phyloP scores from a whole-genome alignment of 371 early-diverging fungal species.

The Lichtheimia ornata region DNA sequence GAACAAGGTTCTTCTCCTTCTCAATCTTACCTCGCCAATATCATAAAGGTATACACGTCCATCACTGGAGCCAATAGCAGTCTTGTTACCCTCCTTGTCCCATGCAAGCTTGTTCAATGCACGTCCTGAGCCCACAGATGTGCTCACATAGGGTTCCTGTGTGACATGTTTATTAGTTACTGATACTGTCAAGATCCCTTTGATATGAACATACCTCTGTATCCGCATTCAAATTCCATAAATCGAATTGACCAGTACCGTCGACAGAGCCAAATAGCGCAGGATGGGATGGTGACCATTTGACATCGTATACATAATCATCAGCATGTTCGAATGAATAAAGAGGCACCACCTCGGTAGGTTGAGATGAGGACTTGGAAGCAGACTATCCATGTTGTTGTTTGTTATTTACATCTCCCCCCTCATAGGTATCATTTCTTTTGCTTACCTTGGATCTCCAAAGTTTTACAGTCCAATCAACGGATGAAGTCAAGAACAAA shows the following conservation, averaged over 20 bases:
- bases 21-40: constrained; percentile 75
- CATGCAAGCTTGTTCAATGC: constrained; percentile 94
- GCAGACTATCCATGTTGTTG: constrained; percentile 43
- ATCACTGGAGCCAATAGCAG: constrained; percentile 86
- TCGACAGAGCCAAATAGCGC: constrained; percentile 92
- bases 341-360: constrained; percentile 67
- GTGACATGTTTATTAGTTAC: background rate
- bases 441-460: constrained; percentile 83
- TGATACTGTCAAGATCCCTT: background rate
- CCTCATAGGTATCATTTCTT: background rate
- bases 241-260: constrained; percentile 84
- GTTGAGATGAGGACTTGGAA: constrained; percentile 63
- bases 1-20: background rate
- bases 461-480: constrained; percentile 96
- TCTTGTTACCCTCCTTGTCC: constrained; percentile 85
- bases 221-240: constrained; percentile 92
- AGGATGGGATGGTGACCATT: constrained; percentile 95
- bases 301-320: constrained; percentile 95
- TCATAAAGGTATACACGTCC: constrained; percentile 90
- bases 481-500: constrained; percentile 85
- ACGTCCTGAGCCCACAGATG: constrained; percentile 65
- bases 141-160: constrained; percentile 69
- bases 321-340: constrained; percentile 90
- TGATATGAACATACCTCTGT: constrained; percentile 59
- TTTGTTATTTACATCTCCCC: background rate